A percentile compares a stretch with the other conserved stretches of the same genome.
Evolutionary conservation across 352 stramenopile species (phyloP).

Genomic region (Lagenidium giganteum): DNA sequence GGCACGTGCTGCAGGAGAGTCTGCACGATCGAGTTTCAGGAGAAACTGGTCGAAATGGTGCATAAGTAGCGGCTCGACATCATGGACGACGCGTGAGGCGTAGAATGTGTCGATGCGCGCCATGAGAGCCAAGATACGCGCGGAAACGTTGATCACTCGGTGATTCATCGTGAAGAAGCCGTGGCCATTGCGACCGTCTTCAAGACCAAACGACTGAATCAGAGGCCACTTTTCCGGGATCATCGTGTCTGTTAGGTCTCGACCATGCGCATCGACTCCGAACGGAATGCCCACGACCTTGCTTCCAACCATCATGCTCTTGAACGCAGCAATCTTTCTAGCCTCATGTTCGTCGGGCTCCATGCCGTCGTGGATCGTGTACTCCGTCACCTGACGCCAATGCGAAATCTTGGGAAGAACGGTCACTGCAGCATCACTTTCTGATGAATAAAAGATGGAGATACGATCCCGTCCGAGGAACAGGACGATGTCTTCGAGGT

Average conservation of each 20-base stretch:
- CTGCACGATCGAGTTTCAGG: constrained; percentile 46
- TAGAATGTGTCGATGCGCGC: constrained; percentile 37
- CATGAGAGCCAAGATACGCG: constrained; percentile 25
- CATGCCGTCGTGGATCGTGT: constrained; percentile 49
- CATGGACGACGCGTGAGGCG: constrained; percentile 30
- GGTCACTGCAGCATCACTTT: constrained; percentile 39
- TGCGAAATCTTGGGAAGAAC: constrained; percentile 47
- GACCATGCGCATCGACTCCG: constrained; percentile 20
- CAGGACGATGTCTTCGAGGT: constrained; percentile 51
- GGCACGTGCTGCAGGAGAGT: constrained; percentile 24
- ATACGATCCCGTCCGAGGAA: constrained; percentile 26
- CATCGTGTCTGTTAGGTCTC: constrained; percentile 35
- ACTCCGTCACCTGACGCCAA: constrained; percentile 49
- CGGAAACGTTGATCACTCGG: constrained; percentile 40
- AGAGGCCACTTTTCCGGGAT: constrained; percentile 56
- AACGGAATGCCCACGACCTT: constrained; percentile 39
- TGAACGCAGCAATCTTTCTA: constrained; percentile 48
- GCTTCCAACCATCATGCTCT: constrained; percentile 34
- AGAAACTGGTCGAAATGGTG: constrained; percentile 54
- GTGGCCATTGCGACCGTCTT: constrained; percentile 19
- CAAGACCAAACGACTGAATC: constrained; percentile 49
- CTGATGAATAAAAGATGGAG: constrained; percentile 45
- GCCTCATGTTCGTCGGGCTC: constrained; percentile 46
- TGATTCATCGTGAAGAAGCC: constrained; percentile 73
- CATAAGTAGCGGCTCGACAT: constrained; percentile 35